Percentiles rank a stretch among this genome's conserved stretches.
phyloP scores from a whole-genome alignment of 2,329 filamentous ascomycete species.

The Penicillium fuscoglaucum region DNA sequence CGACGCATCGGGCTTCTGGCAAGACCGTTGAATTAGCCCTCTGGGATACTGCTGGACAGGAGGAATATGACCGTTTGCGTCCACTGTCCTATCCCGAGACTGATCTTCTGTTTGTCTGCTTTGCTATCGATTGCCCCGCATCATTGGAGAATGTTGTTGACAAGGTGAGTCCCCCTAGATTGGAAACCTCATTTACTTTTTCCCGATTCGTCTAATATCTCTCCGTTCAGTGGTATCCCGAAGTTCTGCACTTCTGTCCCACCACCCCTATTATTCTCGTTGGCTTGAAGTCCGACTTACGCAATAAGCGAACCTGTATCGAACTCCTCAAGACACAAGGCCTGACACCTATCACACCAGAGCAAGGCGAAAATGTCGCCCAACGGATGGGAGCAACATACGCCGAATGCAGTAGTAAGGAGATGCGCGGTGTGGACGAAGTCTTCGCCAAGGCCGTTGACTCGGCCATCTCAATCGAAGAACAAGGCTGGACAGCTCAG shows the following conservation, averaged over 20 bases:
- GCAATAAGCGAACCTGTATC: constrained; percentile 93
- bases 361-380: constrained; percentile 85
- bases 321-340: constrained; percentile 98
- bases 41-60: constrained; percentile 98
- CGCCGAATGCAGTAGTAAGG: constrained; percentile 98
- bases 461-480: constrained; percentile 81
- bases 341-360: constrained; percentile 86
- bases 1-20: constrained; percentile 79
- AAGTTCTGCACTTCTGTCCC: constrained; percentile 98
- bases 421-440: constrained; percentile 89
- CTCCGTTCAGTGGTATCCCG: constrained; percentile 85
- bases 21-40: constrained; percentile 96
- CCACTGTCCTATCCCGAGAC: constrained; percentile 98
- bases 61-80: constrained; percentile 95
- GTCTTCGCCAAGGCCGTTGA: constrained; percentile 92
- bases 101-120: constrained; percentile 96
- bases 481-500: constrained; percentile 50
- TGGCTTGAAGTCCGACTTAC: constrained; percentile 94
- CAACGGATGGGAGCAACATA: constrained; percentile 93
- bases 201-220: constrained; percentile 11
- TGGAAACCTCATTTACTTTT: too few species aligned
- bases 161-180: constrained; percentile 65
- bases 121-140: constrained; percentile 97
- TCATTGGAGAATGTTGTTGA: constrained; percentile 98
- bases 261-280: constrained; percentile 95